Evolutionary conservation across 1,139 yeast species (phyloP).

Genomic region (Pichia sp.): DNA sequence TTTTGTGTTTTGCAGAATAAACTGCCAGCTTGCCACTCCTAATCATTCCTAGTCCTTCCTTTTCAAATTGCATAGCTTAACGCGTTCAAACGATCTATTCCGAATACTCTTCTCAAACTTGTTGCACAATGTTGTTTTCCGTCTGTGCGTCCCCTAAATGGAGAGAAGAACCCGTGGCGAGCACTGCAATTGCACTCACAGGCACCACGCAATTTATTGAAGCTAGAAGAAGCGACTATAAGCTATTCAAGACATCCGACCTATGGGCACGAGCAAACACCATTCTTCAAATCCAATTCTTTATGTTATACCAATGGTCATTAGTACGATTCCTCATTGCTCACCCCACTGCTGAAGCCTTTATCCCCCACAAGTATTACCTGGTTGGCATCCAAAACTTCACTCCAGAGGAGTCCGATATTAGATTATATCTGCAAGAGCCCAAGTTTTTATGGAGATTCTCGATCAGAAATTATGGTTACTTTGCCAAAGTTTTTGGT

Average conservation of each 20-base stretch:
- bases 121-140: neutral
- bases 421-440: neutral
- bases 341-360: neutral
- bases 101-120: neutral
- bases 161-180: neutral
- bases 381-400: neutral
- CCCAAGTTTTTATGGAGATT: slow-evolving; percentile 11
- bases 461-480: slow-evolving; percentile 5
- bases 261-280: slow-evolving; percentile 1
- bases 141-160: neutral
- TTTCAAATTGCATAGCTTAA: no score
- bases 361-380: neutral
- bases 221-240: slow-evolving; percentile 4
- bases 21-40: no score
- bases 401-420: neutral
- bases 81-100: no score
- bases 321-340: neutral
- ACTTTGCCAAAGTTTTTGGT: neutral
- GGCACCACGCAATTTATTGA: slow-evolving; percentile 10
- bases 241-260: neutral
- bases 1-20: no score
- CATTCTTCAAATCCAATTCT: slow-evolving; percentile 6
- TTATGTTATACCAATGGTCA: slow-evolving; percentile 3
- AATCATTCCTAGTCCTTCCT: no score
- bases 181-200: slow-evolving; percentile 2